These are phyloP conservation scores for Ophiostoma sp. DNA, from an alignment of 2,329 filamentous ascomycete genomes.

Conservation along the genomic window DNA sequence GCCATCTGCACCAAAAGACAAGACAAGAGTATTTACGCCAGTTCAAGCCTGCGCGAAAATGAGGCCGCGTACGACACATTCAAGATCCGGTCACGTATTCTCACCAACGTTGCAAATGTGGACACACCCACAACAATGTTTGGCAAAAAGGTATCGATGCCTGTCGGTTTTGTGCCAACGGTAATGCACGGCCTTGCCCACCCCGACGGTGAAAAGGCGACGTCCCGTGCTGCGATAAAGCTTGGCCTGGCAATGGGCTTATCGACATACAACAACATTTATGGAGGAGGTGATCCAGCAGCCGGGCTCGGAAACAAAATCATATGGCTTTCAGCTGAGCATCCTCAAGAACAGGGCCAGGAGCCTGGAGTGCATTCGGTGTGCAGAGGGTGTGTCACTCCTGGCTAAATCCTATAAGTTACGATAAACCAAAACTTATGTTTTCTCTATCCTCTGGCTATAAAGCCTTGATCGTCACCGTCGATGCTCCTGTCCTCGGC, in stretches of 20 bases:
- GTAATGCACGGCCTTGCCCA: not conserved
- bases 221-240: not conserved
- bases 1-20: no score
- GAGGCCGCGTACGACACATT: no score
- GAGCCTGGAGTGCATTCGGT: not conserved
- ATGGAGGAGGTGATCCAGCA: not conserved
- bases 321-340: not conserved
- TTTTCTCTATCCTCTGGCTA: not conserved
- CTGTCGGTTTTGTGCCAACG: not conserved
- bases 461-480: not conserved
- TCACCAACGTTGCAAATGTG: no score
- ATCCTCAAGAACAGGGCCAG: not conserved
- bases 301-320: not conserved
- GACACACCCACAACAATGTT: not conserved
- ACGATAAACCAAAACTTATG: not conserved
- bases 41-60: no score
- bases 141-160: not conserved
- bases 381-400: not conserved
- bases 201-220: not conserved
- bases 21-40: no score
- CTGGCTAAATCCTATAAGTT: no score
- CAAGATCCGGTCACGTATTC: no score
- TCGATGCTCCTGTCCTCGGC: not conserved
- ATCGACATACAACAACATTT: not conserved
- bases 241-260: not conserved